phyloP scores from a whole-genome alignment of 1,284 basidiomycete species.

The Ceratobasidium sp. region DNA sequence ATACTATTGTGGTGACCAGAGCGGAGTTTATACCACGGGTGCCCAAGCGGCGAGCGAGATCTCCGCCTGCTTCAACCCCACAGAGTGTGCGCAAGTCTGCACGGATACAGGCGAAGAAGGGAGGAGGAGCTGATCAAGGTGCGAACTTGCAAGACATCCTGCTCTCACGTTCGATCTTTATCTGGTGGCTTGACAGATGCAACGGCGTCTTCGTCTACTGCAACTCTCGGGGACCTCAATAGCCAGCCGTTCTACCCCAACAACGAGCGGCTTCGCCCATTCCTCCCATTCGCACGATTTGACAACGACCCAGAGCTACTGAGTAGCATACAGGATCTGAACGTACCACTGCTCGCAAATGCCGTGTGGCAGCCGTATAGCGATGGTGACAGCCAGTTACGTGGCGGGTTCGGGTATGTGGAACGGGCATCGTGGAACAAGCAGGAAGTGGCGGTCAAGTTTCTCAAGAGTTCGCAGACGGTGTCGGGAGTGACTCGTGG shows the following conservation, averaged over 20 bases:
- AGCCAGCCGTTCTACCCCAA: constrained; percentile 39
- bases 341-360: constrained; percentile 28
- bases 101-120: constrained; percentile 17
- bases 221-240: neutral
- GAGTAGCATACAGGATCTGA: constrained; percentile 40
- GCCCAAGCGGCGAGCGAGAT: constrained; percentile 12
- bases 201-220: neutral
- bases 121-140: neutral
- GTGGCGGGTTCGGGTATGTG: constrained; percentile 40
- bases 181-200: constrained; percentile 35
- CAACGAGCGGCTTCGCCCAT: constrained; percentile 30
- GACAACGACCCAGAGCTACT: constrained; percentile 40
- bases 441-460: constrained; percentile 40
- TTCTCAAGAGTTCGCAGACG: constrained; percentile 40
- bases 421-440: constrained; percentile 42
- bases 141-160: neutral
- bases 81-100: constrained; percentile 19
- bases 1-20: constrained; percentile 24
- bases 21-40: constrained; percentile 36
- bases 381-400: constrained; percentile 22
- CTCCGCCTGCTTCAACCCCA: neutral
- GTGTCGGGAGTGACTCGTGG: constrained; percentile 34
- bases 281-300: constrained; percentile 40
- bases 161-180: neutral
- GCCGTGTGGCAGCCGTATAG: constrained; percentile 41